Conservation (phyloP, 164 flowering plant genomes). For the Taxillus chinensis region DNA sequence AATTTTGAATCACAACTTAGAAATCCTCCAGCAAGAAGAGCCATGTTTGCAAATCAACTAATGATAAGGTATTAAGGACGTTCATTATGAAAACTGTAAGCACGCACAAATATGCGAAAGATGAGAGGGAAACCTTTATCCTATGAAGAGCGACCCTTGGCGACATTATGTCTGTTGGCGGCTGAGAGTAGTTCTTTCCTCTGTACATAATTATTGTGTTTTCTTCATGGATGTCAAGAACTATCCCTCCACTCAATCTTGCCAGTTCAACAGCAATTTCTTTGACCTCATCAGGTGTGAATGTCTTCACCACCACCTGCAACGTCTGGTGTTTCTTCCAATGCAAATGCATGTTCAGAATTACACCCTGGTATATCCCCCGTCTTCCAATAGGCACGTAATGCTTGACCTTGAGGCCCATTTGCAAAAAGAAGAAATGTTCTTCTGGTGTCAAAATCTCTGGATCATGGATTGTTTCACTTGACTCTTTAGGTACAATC, state of each 20-base stretch:
- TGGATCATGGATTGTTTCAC: constrained; percentile 82
- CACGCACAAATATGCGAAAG: too few relatives aligned
- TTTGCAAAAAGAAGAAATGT: constrained; percentile 81
- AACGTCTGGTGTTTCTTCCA: constrained; percentile 98
- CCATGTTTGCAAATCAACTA: too few relatives aligned
- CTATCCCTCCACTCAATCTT: constrained; percentile 89
- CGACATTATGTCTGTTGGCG: constrained; percentile 98
- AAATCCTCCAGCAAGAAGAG: too few relatives aligned
- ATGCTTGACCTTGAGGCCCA: constrained; percentile 84
- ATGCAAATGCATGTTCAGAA: constrained; percentile 94
- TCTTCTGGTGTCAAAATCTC: constrained; percentile 97
- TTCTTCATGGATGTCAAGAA: constrained; percentile 82
- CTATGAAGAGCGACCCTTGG: constrained; percentile 74
- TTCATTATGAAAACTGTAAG: too few relatives aligned
- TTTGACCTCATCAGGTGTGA: constrained; percentile 78
- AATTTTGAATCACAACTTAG: too few relatives aligned
- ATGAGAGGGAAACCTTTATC: constrained; percentile 48
- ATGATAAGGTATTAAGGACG: too few relatives aligned
- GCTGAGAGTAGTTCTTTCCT: constrained; percentile 94
- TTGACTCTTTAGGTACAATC: constrained; percentile 63
- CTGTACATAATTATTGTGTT: constrained; percentile 90
- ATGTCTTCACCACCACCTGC: constrained; percentile 78
- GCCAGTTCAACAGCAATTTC: constrained; percentile 88
- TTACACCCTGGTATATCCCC: constrained; percentile 90
- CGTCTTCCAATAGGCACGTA: constrained; percentile 88